Percentiles rank a stretch among this genome's conserved stretches.
Evolutionary conservation across 129 eudicot species (phyloP).

Genomic region (Erigeron canadensis): DNA sequence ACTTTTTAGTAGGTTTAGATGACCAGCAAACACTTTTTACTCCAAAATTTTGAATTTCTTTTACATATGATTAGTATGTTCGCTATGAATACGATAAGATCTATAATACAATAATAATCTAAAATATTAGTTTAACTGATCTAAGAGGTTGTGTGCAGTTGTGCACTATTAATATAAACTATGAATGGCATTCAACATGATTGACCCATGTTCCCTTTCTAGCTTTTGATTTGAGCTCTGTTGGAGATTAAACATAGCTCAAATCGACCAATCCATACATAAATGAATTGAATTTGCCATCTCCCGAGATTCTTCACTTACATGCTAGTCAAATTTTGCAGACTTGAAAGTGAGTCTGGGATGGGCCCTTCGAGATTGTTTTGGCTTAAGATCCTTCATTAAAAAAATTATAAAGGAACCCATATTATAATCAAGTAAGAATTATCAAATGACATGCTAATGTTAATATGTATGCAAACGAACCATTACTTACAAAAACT

Average conservation of each 20-base stretch:
- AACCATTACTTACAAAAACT: constrained; percentile 56
- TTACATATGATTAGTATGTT: neutral
- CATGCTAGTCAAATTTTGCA: constrained; percentile 69
- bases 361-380: constrained; percentile 84
- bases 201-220: neutral
- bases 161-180: neutral
- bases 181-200: neutral
- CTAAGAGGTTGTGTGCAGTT: neutral
- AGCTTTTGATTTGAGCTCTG: neutral
- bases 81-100: neutral
- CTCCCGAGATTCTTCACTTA: constrained; percentile 36
- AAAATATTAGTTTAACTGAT: neutral
- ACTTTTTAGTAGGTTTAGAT: neutral
- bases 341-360: constrained; percentile 75
- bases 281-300: neutral
- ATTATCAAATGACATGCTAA: constrained; percentile 10
- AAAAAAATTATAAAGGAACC: constrained; percentile 9
- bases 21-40: neutral
- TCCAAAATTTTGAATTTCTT: neutral
- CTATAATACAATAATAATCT: neutral
- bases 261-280: neutral
- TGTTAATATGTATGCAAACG: neutral
- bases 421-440: neutral
- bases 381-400: constrained; percentile 64
- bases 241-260: neutral